These are phyloP conservation scores for Eudorina sp. DNA, from an alignment of 139 green algal species.

Conservation along the genomic window DNA sequence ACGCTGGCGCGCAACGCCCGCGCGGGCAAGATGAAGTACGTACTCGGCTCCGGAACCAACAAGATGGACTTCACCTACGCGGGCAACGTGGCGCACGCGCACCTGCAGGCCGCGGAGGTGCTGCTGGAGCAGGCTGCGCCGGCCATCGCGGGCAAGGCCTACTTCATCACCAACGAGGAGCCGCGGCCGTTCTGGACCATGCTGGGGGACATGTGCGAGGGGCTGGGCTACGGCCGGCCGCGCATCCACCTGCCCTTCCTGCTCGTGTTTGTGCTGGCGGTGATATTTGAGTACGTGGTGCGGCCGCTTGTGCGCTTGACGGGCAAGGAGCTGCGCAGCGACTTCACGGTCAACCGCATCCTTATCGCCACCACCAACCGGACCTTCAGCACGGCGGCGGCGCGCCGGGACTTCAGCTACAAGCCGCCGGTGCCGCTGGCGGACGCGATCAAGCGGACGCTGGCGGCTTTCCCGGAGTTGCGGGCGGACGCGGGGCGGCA, in stretches of 20 bases:
- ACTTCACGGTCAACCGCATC: conserved; percentile 84
- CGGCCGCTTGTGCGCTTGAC: conserved; percentile 66
- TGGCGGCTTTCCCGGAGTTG: conserved; percentile 73
- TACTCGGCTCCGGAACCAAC: conserved; percentile 89
- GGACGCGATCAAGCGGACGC: conserved; percentile 73
- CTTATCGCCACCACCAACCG: conserved; percentile 72
- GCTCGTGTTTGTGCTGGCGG: conserved; percentile 83
- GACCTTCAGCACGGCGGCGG: conserved; percentile 66
- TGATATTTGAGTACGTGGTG: conserved; percentile 83
- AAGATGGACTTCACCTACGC: conserved; percentile 93
- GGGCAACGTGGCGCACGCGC: conserved; percentile 89
- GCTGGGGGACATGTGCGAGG: conserved; percentile 86
- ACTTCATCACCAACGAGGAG: conserved; percentile 93
- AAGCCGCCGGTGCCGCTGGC: conserved; percentile 65
- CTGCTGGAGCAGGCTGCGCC: conserved; percentile 56
- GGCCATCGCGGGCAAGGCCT: conserved; percentile 76
- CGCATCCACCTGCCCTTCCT: conserved; percentile 76
- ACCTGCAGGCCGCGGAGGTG: conserved; percentile 75
- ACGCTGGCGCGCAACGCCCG: conserved; percentile 70
- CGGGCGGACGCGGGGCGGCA: neutral
- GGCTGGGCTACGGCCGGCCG: conserved; percentile 82
- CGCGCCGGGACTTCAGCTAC: conserved; percentile 76
- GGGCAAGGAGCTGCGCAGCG: conserved; percentile 64
- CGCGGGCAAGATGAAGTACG: conserved; percentile 93
- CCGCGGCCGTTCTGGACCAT: conserved; percentile 89